Evolutionary conservation across 305 asterid genomes (phyloP), one percentile per base, ranked within the genome.

Genomic region (Fraxinus xanthoxyloides): DNA sequence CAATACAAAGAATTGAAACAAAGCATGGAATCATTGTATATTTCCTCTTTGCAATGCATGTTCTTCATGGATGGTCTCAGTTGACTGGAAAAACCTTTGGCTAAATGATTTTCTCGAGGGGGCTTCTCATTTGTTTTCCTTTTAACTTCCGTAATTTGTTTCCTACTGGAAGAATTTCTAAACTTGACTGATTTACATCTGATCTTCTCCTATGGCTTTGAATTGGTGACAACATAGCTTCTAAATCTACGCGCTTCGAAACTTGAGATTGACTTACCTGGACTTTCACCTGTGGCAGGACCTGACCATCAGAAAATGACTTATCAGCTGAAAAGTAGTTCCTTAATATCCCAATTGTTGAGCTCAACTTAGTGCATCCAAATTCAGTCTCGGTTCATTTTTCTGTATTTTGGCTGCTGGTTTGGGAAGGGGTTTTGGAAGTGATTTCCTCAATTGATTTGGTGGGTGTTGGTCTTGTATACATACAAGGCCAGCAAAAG

Each of bases 401-500:
- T 78, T 80, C 69, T 75, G 73, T n/a, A 65, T 73, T 70, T 48
- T 74, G 35, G 84, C 43, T 70, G 83, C 72, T 13, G 38, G 76
- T 79, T 84, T 73, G 10, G 69, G 77, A 5, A 6, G 82, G n/a
- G 77, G 35, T 59, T 75, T 72, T 38, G 81, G 65, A 72, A 59
- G 84, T 34, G 61, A 46, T 40, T 76, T 31, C 40, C 35, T 63
- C 48, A 67, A 12, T 31, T n/a, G 82, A 67, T 79, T 15, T 48
- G 48, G 5, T 2, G 75, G 6, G 21, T 77, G 19, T 79, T 84
- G 85, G 15, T 91, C 89, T 69, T 85, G 90, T 34, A 79, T 75
- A 67, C 89, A 85, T 40, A 91, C 86, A 0, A 91, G 86, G 85
- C 90, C 84, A 32, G 92, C 54, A 36, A 93, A 93, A 76, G 97